Base-by-base conservation (phyloP, 2,329 filamentous ascomycete species). In the Colletotrichum kahawae region DNA sequence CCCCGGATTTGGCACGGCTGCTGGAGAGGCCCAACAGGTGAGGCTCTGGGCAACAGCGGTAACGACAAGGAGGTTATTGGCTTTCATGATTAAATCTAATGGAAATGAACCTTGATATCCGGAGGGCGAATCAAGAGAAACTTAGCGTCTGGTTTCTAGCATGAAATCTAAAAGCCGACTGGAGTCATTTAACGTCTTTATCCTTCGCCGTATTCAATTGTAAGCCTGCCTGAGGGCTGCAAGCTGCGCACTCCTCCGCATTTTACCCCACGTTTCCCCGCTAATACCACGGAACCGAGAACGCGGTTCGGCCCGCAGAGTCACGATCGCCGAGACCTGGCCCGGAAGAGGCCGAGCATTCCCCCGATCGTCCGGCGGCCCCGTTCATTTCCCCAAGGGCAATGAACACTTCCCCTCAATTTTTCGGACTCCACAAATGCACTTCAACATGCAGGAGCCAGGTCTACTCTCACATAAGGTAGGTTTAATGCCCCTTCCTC, bases 191-290 rank as follows among this genome's bases (percentile, higher is more conserved):
- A 48, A 13, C 2, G 1, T 4, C n/a, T 21, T 13, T 21, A n/a
- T 48, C 1, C 3, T 21, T 48, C 3, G 10, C 10, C 2, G n/a
- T 7, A 21, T 13, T 13, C 0, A 4, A 13, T 21, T 4, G 5
- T n/a, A 48, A 12, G 3, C 2, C 43, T 48, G 18, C n/a, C 8
- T 8, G 4, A 38, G 36, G 36, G 7, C 36, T 16, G 36, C 9
- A 2, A 51, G 3, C 6, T 51, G 43, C 1, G n/a, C 6, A 51
- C 10, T 13, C 10, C 10, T 13, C n/a, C 5, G 43, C 43, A 10
- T 21, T 21, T 0, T 51, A 4, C 43, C n/a, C 43, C 43, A 51
- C 10, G n/a, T 21, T 51, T 21, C 43, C 43, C 43, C 43, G 43
- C 38, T 2, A n/a, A 6, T 5, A 4, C 18, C 18, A 18, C 38